These are phyloP conservation scores for Massariosphaeria phaeospora DNA, from an alignment of 495 filamentous ascomycete genomes.

Conservation along the genomic window DNA sequence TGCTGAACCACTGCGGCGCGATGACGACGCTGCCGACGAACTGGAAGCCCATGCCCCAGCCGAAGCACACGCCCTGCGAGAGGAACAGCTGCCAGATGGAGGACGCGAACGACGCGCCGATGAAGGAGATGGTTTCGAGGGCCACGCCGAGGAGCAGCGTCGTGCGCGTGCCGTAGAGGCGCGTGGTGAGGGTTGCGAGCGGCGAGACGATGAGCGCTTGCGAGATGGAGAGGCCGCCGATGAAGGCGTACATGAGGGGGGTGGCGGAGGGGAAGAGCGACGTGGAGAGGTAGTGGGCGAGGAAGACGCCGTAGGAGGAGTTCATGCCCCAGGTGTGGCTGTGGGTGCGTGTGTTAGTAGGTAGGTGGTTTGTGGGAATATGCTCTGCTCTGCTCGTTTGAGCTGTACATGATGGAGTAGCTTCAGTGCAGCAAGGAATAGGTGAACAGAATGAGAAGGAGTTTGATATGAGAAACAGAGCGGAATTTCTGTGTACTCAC, in stretches of 20 bases:
- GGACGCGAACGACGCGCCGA: constrained; percentile 47
- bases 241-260: constrained; percentile 49
- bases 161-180: constrained; percentile 40
- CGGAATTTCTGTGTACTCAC: too few relatives aligned
- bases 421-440: too few relatives aligned
- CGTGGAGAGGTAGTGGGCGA: constrained; percentile 47
- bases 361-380: too few relatives aligned
- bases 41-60: constrained; percentile 68
- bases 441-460: too few relatives aligned
- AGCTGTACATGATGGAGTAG: too few relatives aligned
- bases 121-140: constrained; percentile 41
- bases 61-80: constrained; percentile 71
- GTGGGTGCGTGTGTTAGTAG: not conserved
- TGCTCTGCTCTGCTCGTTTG: too few relatives aligned
- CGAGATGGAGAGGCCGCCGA: constrained; percentile 51
- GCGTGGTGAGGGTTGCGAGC: constrained; percentile 42
- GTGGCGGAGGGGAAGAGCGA: constrained; percentile 45
- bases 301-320: constrained; percentile 49
- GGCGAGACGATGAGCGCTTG: constrained; percentile 48
- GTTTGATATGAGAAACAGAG: too few relatives aligned
- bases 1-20: constrained; percentile 74
- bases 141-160: constrained; percentile 45
- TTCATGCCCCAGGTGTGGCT: constrained; percentile 47
- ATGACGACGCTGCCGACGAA: constrained; percentile 69
- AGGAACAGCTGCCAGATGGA: constrained; percentile 57